Percentiles rank a stretch among this genome's conserved stretches.
Evolutionary conservation across 192 early-diverging fungal species (phyloP).

Genomic region (Linderina pennispora): DNA sequence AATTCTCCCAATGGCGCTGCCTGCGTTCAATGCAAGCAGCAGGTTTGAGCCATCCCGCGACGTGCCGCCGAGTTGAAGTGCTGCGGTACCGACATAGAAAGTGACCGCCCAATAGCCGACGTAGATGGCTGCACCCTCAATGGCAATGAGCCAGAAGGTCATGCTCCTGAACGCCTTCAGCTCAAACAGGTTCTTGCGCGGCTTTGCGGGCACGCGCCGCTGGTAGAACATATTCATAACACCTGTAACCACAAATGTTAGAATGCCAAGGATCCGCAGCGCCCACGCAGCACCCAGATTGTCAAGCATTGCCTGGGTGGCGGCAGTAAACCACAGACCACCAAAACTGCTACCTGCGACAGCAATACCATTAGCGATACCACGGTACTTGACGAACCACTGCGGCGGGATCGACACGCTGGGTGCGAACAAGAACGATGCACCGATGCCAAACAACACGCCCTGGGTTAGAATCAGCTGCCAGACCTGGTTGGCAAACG

Average conservation of each 20-base stretch:
- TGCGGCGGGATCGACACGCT: constrained; percentile 54
- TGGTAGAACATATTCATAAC: constrained; percentile 21
- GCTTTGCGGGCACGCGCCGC: constrained; percentile 38
- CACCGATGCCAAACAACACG: constrained; percentile 54
- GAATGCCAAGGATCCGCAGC: constrained; percentile 60
- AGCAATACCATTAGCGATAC: constrained; percentile 55
- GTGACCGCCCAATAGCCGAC: constrained; percentile 42
- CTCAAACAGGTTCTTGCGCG: constrained; percentile 38
- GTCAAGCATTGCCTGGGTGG: constrained; percentile 54
- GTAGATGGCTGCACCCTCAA: constrained; percentile 26
- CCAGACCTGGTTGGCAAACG: constrained; percentile 50
- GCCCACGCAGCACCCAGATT: constrained; percentile 55
- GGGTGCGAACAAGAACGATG: constrained; percentile 50
- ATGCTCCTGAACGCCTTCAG: constrained; percentile 11
- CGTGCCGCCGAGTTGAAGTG: constrained; percentile 11
- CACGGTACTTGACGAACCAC: constrained; percentile 52
- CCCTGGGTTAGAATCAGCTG: constrained; percentile 66
- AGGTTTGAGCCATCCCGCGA: constrained; percentile 9
- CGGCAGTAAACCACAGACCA: constrained; percentile 54
- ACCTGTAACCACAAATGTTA: constrained; percentile 37
- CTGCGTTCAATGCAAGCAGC: constrained; percentile 24
- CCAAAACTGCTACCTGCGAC: constrained; percentile 58
- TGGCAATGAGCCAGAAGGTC: constrained; percentile 23
- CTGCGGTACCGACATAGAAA: constrained; percentile 28
- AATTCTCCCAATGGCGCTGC: constrained; percentile 21